These are phyloP conservation scores for Tagetes erecta DNA, from an alignment of 129 eudicot genomes.

Conservation along the genomic window DNA sequence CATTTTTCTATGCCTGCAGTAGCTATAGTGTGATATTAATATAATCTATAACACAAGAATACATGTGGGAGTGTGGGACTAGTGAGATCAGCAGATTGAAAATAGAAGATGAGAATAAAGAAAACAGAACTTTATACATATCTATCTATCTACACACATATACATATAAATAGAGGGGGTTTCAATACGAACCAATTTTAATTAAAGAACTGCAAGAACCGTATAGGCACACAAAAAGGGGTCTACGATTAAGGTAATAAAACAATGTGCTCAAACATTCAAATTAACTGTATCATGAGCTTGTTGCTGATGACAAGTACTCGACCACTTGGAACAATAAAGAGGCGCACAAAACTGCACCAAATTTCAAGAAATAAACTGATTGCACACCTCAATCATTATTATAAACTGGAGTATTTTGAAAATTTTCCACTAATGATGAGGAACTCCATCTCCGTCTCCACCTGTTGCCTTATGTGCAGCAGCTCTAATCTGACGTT, in stretches of 20 bases:
- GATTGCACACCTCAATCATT: conserved; percentile 47
- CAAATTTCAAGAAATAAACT: conserved; percentile 21
- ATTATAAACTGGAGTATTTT: conserved; percentile 28
- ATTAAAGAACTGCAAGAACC: no score
- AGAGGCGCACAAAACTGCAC: conserved; percentile 25
- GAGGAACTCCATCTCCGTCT: conserved; percentile 50
- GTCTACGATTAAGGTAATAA: conserved; percentile 13
- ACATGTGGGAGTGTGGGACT: conserved; percentile 27
- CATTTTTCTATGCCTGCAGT: conserved; percentile 31
- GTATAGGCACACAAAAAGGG: neutral
- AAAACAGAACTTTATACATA: neutral
- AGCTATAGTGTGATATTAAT: conserved; percentile 20
- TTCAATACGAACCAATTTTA: neutral
- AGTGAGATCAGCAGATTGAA: conserved; percentile 19
- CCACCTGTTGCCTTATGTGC: conserved; percentile 70
- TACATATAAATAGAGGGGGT: neutral
- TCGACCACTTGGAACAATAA: conserved; percentile 33
- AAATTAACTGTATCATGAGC: conserved; percentile 22
- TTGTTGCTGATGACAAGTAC: conserved; percentile 31
- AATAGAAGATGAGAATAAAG: neutral
- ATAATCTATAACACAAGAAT: neutral
- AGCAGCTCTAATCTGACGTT: conserved; percentile 92
- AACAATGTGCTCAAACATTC: conserved; percentile 25
- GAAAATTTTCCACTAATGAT: conserved; percentile 38
- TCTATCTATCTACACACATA: neutral